Evolutionary conservation across 805 yeast genomes (phyloP).

Genomic region (Metschnikowia kunwiensis): DNA sequence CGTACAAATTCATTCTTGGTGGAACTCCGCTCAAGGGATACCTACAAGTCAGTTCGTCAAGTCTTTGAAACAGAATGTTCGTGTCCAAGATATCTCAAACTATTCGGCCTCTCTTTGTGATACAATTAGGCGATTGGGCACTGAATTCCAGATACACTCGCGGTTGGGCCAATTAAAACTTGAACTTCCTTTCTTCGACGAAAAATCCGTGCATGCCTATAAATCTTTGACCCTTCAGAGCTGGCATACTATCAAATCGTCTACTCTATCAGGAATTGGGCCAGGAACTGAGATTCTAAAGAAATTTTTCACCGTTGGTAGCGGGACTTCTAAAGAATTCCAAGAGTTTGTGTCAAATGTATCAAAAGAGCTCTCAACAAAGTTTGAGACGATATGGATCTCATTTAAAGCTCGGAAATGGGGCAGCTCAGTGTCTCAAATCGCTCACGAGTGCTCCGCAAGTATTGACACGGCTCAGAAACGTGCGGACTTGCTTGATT

Average conservation of each 20-base stretch:
- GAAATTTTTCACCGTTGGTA: too few relatives aligned
- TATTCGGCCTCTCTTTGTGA: neutral
- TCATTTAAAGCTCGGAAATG: neutral
- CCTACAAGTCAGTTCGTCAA: neutral
- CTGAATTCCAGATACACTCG: neutral
- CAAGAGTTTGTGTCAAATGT: too few relatives aligned
- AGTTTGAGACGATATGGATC: too few relatives aligned
- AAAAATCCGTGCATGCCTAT: neutral
- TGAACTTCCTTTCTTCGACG: neutral
- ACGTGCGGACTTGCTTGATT: slow-evolving; percentile 1
- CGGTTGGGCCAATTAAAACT: neutral
- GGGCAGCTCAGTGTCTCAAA: neutral
- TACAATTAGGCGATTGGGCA: neutral
- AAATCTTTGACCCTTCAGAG: neutral
- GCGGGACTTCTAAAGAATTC: too few relatives aligned
- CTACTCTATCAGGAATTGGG: too few relatives aligned
- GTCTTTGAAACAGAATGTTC: neutral
- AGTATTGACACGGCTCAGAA: slow-evolving; percentile 2
- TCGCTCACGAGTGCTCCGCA: slow-evolving; percentile 4
- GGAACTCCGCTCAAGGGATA: neutral
- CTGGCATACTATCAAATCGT: too few relatives aligned
- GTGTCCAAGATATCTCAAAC: neutral
- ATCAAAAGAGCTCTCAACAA: too few relatives aligned
- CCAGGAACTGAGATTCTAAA: too few relatives aligned
- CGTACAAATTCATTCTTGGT: neutral